phyloP scores from a whole-genome alignment of 192 early-diverging fungal genomes.

The Hyaloraphidium curvatum region DNA sequence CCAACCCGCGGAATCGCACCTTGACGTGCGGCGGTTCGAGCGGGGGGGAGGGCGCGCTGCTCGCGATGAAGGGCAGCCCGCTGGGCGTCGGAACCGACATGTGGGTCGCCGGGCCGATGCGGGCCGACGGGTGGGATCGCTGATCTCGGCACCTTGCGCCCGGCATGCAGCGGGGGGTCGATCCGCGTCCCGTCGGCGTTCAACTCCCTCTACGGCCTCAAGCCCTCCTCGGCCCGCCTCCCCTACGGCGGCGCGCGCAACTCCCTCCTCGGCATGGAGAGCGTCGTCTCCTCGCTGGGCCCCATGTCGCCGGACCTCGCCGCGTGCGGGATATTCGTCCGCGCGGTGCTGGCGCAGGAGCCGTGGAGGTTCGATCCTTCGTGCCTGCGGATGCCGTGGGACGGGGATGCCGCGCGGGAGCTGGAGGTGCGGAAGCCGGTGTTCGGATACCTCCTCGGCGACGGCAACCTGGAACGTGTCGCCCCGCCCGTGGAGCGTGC shows the following conservation, averaged over 20 bases:
- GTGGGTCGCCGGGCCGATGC: too few relatives aligned
- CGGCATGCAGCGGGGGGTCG: not conserved
- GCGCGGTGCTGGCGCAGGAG: not conserved
- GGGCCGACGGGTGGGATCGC: too few relatives aligned
- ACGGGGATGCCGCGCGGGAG: not conserved
- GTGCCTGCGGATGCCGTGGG: not conserved
- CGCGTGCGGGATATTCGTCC: not conserved
- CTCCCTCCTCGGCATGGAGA: not conserved
- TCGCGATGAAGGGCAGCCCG: not conserved
- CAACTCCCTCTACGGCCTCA: not conserved
- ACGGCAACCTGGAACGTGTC: not conserved
- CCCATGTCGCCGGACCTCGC: not conserved
- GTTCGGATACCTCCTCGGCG: not conserved
- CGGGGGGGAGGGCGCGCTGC: conserved; percentile 2
- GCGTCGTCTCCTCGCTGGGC: not conserved
- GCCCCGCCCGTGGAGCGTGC: not conserved
- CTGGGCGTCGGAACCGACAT: conserved; percentile 4
- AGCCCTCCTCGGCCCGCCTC: not conserved
- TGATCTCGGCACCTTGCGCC: too few relatives aligned
- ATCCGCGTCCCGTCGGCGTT: not conserved
- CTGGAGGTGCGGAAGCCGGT: not conserved
- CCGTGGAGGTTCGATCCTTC: not conserved
- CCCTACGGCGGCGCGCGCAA: not conserved
- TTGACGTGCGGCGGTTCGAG: not conserved
- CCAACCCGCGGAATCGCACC: not conserved